phyloP scores from a whole-genome alignment of 1,284 basidiomycete species.

The Cryptococcus sp. region DNA sequence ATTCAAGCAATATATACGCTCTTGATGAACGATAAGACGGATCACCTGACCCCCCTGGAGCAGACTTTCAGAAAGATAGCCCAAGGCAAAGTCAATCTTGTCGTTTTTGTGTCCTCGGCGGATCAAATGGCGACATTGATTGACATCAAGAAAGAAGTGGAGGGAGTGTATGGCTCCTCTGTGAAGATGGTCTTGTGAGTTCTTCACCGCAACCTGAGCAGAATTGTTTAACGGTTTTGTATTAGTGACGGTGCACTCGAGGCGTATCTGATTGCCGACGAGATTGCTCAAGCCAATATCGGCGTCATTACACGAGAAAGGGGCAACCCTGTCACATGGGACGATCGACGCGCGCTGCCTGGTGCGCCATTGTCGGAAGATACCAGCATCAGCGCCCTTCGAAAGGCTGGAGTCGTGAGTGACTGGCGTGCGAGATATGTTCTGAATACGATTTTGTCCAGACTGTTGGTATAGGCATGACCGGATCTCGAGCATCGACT shows the following conservation, averaged over 20 bases:
- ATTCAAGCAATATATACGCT: not conserved
- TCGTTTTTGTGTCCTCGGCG: not conserved
- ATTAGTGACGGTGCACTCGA: conserved; percentile 3
- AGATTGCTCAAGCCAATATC: conserved; percentile 1
- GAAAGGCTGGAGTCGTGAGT: conserved; percentile 12
- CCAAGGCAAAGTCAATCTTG: not conserved
- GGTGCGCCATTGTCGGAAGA: conserved; percentile 7
- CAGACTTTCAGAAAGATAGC: not conserved
- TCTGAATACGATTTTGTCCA: not conserved
- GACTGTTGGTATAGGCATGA: conserved; percentile 7
- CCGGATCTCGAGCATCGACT: conserved; percentile 4
- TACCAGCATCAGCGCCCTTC: not conserved
- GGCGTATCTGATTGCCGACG: conserved; percentile 6
- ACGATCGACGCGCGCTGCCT: conserved; percentile 7
- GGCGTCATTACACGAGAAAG: conserved; percentile 3
- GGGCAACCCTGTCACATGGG: conserved; percentile 5
- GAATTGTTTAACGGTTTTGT: not conserved
- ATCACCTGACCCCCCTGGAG: not conserved
- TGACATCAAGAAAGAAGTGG: conserved; percentile 5
- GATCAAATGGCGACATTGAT: conserved; percentile 5
- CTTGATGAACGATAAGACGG: not conserved
- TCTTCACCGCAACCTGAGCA: not conserved
- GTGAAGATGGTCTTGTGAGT: conserved; percentile 10
- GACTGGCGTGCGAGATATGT: not conserved
- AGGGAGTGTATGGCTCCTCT: not conserved